Evolutionary conservation across 2,329 filamentous ascomycete species (phyloP), one percentile per base, ranked within the genome.

Genomic region (Pseudopithomyces chartarum): DNA sequence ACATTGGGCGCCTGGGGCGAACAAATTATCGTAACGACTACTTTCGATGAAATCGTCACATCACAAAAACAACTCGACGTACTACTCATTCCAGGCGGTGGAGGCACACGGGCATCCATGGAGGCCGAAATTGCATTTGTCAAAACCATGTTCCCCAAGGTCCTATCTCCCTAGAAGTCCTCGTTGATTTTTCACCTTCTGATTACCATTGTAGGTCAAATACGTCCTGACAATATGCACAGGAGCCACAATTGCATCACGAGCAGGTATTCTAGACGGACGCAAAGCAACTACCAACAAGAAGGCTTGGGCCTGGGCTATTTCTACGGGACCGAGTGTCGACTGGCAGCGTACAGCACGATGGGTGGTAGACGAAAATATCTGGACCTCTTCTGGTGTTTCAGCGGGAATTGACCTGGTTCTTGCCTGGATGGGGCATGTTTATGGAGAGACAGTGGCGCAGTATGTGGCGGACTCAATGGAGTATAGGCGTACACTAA

Each of bases 371-470:
- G 87, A 90, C 71, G 87, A 85, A 22, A 88, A 89, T 52, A 76
- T 89, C 12, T 90, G 87, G 84, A 84, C 83, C 2, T 84, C 84
- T 0, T 86, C 85, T 0, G 87, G 88, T 0, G 80, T 89, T 2
- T 81, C 81, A 40, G 86, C 87, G 0, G 87, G 86, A 1, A 87
- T 86, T 47, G 86, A 89, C 74, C 78, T 82, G 43, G 83, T 79
- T 44, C 78, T 85, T 64, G 85, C 83, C 0, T 88, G 82, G 69
- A 75, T 88, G 4, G 76, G 67, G 26, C 71, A 78, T 29, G 70
- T 82, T 3, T 88, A 82, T 69, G 85, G 85, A 1, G 77, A 81
- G n/a, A 78, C 79, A 0, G 72, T 80, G 13, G 84, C 85, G 0
- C 67, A 75, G 11, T 70, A 67, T 2, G 66, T 87, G 26, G 81